These are phyloP conservation scores for Phanerochaete carnosa DNA, from an alignment of 768 basidiomycete genomes.

Conservation along the genomic window DNA sequence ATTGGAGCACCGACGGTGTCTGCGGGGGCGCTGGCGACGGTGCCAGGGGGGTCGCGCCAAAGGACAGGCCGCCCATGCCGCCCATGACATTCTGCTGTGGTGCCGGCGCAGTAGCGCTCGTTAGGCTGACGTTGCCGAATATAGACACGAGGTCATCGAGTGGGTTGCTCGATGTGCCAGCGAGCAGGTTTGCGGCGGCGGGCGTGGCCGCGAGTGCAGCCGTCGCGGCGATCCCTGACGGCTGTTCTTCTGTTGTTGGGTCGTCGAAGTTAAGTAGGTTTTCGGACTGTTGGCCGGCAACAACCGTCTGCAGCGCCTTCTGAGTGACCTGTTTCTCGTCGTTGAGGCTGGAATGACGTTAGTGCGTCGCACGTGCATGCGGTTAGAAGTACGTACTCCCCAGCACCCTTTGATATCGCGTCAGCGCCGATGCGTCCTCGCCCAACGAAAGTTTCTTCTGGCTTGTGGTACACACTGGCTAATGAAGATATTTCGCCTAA, in stretches of 20 bases:
- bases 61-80: slow-evolving; percentile 24
- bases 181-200: slow-evolving; percentile 69
- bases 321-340: slow-evolving; percentile 74
- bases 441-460: slow-evolving; percentile 92
- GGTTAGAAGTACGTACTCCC: slow-evolving; percentile 43
- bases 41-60: slow-evolving; percentile 22
- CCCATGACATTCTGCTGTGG: slow-evolving; percentile 12
- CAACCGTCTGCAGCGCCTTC: slow-evolving; percentile 90
- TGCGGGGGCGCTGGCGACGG: slow-evolving; percentile 16
- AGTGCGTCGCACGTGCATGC: slow-evolving; percentile 4
- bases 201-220: slow-evolving; percentile 68
- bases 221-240: slow-evolving; percentile 77
- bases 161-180: slow-evolving; percentile 83
- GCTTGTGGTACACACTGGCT: slow-evolving; percentile 97
- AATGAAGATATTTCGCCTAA: slow-evolving; percentile 85
- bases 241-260: slow-evolving; percentile 53
- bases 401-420: slow-evolving; percentile 60
- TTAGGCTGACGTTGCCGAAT: slow-evolving; percentile 57
- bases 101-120: slow-evolving; percentile 17
- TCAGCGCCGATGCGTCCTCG: slow-evolving; percentile 86
- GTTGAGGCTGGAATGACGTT: slow-evolving; percentile 34
- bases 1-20: slow-evolving; percentile 19
- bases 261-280: slow-evolving; percentile 96
- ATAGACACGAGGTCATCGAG: slow-evolving; percentile 93
- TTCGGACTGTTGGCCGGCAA: slow-evolving; percentile 88